Base-by-base conservation (phyloP, 257 asterid species). In the Avicennia marina region DNA sequence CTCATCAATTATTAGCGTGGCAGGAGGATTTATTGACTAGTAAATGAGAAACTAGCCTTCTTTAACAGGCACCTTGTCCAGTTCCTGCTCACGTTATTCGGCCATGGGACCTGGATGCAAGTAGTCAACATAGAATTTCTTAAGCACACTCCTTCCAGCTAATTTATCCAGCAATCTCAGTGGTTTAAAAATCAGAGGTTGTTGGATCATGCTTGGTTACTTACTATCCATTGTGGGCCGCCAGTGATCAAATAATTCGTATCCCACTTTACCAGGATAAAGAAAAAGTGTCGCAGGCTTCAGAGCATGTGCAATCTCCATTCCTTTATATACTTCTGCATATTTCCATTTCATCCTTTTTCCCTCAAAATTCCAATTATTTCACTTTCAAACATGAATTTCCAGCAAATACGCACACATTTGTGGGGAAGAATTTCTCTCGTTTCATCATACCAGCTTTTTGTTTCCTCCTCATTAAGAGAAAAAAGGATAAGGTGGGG, bases 291-390 rank as follows among this genome's bases (percentile, higher is more conserved):
- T 0, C n/a, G 19, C 19, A 39, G 54, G 20, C 24, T 56, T 36
- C 21, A 8, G 15, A 47, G 20, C 65, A 20, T 19, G 26, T 46
- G 47, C 44, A 36, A 56, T 26, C 53, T 36, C 54, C 38, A 56
- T 57, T 19, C 47, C 19, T 58, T 66, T 50, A 66, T 49, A 20
- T 20, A 19, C 49, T 55, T 66, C 56, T 58, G n/a, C n/a, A n/a
- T n/a, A 15, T 66, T 40, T 50, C 45, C 11, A 31, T 66, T 40
- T 26, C 12, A 40, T 40, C 25, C 53, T 49, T 66, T 57, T 8
- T n/a, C 51, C 10, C 26, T 8, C 21, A 41, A 11, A 29, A 32
- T 50, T 21, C 41, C 12, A 54, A 49, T 58, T 66, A 41, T 66
- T 19, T 44, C 27, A 9, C 51, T 44, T 44, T 44, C 27, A 19